Evolutionary conservation across 2,329 filamentous ascomycete genomes (phyloP), one percentile per base, ranked within the genome.

Genomic region (Simplicillium aogashimaense): DNA sequence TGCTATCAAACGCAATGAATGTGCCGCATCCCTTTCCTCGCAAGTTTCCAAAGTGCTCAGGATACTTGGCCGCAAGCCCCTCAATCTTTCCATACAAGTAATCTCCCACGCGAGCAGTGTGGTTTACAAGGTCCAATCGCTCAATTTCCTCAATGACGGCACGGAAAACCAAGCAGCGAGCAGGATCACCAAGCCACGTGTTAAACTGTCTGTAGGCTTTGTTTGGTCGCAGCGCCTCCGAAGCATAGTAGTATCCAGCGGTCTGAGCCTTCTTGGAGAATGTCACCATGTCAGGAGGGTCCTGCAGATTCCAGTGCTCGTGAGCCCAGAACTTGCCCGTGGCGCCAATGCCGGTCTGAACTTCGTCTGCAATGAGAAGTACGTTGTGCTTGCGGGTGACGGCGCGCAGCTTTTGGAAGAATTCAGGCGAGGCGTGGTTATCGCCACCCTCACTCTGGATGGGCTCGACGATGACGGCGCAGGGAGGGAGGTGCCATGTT

Each of bases 211-310:
- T 76, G 67, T 88, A 89, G 25, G 85, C 80, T 67, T 86, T 85
- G 64, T 88, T 87, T 17, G 85, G 85, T 38, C 82, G 69, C 38
- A 90, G 68, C 35, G 74, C 76, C n/a, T 74, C 70, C 67, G 88
- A 81, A 34, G 81, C 81, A 56, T 77, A 90, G 67, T 85, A 90
- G 69, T 87, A 90, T 3, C 85, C 85, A 11, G 85, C 85, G 13
- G 85, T 83, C 65, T 90, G 85, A 2, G 85, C 85, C 66, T 90
- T 90, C 72, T 90, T 90, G 49, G 76, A 83, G 67, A 90, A 90
- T 20, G 85, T 89, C n/a, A 90, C 85, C 65, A 90, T 88, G 57
- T 90, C 85, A 2, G 85, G 85, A 16, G 84, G 81, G 10, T 76
- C 66, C 32, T 66, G 53, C 34, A 89, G 69, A 54, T 81, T 74